Base-by-base conservation (phyloP, 2,329 filamentous ascomycete genomes). In the Cercospora sp. region DNA sequence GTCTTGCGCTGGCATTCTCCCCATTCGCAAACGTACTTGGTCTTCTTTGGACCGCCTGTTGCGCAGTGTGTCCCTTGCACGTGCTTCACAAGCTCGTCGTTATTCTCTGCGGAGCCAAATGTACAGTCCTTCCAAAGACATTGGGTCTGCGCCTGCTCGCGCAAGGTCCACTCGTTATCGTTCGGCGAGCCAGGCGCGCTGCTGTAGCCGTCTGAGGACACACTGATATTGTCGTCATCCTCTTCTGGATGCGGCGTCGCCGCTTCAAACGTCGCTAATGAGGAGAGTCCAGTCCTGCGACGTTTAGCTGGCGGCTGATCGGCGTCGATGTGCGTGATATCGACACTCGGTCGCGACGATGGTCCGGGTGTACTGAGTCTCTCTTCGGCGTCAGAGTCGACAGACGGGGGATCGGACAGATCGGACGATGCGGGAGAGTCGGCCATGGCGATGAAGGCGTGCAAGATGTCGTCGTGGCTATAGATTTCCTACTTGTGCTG, bases 1-100 rank as follows among this genome's bases (percentile, higher is more conserved):
- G 93, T 93, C 82, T 97, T 98, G 69, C 94, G 84, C 63, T 85
- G 86, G 79, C 95, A 99, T 73, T 94, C 94, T 68, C 87, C 88
- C 95, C 95, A 99, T 81, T 98, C 94, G 81, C 95, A 99, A n/a
- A 92, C 93, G 79, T 98, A 98, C 80, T 95, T 97, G 82, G 97
- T 97, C 82, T 95, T 92, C 64, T 94, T 88, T 69, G 90, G 92
- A 9, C 77, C 78, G 18, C 73, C 74, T 3, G 76, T 77, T 77
- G 95, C 93, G 76, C 98, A 97, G 80, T 99, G 95, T 67, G 94
- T 92, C 76, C 93, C 91, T 80, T 98, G 94, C 51, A 85, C 80
- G 73, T 85, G 84, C 67, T 81, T 78, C 62, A 85, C 84, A 55
- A 85, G 77, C 28, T 82, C 81, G 71, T 85, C 84, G 78, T 85